Percentiles rank a stretch among this genome's conserved stretches.
Conservation (phyloP, 208 protist genomes). For the Trypanosoma boissoni region DNA sequence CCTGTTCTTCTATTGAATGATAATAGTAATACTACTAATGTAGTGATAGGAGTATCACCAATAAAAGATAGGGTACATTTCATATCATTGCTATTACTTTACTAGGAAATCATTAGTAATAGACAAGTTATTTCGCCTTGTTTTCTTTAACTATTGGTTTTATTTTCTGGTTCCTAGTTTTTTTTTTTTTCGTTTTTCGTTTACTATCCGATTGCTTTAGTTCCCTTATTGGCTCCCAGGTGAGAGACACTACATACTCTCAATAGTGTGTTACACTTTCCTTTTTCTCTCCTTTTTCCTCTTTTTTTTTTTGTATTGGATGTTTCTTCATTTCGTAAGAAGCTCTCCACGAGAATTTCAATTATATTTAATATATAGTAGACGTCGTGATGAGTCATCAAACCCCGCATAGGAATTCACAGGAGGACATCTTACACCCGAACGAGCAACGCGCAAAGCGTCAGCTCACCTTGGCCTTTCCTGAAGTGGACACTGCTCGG, state of each 20-base stretch:
- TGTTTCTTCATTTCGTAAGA: background rate
- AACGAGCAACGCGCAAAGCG: slow-evolving; percentile 28
- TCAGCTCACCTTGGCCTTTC: slow-evolving; percentile 38
- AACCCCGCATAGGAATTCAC: too few relatives aligned
- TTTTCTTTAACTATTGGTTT: background rate
- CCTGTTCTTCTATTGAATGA: too few relatives aligned
- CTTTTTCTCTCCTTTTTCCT: background rate
- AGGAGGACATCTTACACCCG: slow-evolving; percentile 25
- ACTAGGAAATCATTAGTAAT: too few relatives aligned
- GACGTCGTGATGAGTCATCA: too few relatives aligned
- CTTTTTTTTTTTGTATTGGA: slow-evolving; percentile 4
- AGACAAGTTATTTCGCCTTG: too few relatives aligned
- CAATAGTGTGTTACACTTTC: background rate
- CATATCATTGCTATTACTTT: too few relatives aligned
- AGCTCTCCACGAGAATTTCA: too few relatives aligned
- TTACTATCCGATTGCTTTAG: background rate
- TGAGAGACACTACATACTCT: background rate
- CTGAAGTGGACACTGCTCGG: slow-evolving; percentile 30
- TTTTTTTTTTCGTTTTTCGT: slow-evolving; percentile 22
- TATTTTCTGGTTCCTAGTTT: slow-evolving; percentile 4
- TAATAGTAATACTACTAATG: too few relatives aligned
- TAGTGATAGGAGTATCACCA: too few relatives aligned
- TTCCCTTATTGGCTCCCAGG: background rate
- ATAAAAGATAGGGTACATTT: too few relatives aligned
- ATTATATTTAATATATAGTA: background rate